Evolutionary conservation across 495 filamentous ascomycete genomes (phyloP).

Genomic region (Cercophora scortea): DNA sequence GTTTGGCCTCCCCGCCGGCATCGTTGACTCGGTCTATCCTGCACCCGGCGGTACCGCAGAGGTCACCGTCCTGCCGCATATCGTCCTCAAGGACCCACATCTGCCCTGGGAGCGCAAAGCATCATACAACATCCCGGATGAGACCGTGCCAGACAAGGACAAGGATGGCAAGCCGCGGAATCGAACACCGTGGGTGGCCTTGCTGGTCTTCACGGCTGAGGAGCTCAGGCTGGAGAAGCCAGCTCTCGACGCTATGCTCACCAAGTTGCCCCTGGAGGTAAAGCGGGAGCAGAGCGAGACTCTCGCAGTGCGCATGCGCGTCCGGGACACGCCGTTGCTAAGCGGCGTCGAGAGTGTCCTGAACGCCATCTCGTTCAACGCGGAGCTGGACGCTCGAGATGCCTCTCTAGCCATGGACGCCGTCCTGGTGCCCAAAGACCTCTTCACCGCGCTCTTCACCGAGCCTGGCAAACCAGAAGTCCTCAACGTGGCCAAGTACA

Average conservation of each 20-base stretch:
- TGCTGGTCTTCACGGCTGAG: slow-evolving; percentile 28
- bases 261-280: background rate
- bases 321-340: too few species aligned
- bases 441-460: slow-evolving; percentile 22
- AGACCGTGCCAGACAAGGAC: background rate
- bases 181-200: slow-evolving; percentile 29
- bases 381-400: background rate
- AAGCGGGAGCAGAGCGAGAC: background rate
- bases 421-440: slow-evolving; percentile 13
- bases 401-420: background rate
- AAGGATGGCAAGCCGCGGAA: slow-evolving; percentile 13
- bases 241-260: background rate
- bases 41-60: slow-evolving; percentile 29
- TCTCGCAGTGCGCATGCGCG: background rate
- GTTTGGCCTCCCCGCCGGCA: slow-evolving; percentile 19
- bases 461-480: background rate
- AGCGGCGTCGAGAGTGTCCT: background rate
- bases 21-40: slow-evolving; percentile 35
- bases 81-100: slow-evolving; percentile 41
- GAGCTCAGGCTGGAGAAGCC: slow-evolving; percentile 9
- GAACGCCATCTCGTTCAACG: background rate
- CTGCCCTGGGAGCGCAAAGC: slow-evolving; percentile 39
- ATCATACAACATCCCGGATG: background rate
- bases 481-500: slow-evolving; percentile 5
- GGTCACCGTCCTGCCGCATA: slow-evolving; percentile 34